Percentiles rank a stretch among this genome's conserved stretches.
phyloP scores from a whole-genome alignment of 2,329 filamentous ascomycete genomes.

The Aspergillus pseudoviridinutans region DNA sequence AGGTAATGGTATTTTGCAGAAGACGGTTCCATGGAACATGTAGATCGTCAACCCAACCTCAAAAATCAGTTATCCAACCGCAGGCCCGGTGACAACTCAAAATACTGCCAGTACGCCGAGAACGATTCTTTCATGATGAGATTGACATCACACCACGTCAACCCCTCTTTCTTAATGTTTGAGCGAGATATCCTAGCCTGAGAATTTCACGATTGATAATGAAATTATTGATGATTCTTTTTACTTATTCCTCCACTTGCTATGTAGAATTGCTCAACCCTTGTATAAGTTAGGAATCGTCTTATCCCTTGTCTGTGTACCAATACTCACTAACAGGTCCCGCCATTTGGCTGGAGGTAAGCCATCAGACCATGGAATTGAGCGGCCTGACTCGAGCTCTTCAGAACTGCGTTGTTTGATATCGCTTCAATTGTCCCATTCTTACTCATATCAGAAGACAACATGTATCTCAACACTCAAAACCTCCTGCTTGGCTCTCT shows the following conservation, averaged over 20 bases:
- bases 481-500: not conserved
- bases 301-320: not conserved
- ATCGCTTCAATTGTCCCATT: not conserved
- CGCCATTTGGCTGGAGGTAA: not conserved
- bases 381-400: not conserved
- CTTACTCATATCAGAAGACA: too few species aligned
- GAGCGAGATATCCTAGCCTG: not conserved
- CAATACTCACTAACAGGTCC: not conserved
- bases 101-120: not conserved
- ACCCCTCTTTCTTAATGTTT: not conserved
- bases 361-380: not conserved
- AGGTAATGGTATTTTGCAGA: not conserved
- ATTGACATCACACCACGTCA: constrained; percentile 4
- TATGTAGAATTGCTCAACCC: not conserved
- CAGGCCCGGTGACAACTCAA: not conserved
- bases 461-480: not conserved
- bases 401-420: not conserved
- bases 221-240: not conserved
- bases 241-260: not conserved
- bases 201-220: not conserved
- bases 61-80: not conserved
- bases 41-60: not conserved
- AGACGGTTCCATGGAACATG: not conserved
- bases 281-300: not conserved
- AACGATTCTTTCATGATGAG: not conserved